Conservation (phyloP, 306 rosid genomes). For the Lathyrus tuberosus region DNA sequence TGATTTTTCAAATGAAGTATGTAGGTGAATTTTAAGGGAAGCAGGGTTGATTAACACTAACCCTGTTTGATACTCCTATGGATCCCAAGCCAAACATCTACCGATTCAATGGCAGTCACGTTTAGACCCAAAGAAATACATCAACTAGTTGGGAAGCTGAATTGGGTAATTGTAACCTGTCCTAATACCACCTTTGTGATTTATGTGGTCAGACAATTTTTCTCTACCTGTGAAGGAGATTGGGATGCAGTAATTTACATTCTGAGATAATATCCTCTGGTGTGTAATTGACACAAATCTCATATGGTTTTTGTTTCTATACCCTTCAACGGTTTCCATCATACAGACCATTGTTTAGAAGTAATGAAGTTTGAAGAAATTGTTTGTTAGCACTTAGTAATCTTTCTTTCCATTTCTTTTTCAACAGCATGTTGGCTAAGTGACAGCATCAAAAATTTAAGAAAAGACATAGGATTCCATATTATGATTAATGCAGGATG, state of each 20-base stretch:
- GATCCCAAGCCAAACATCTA: background rate
- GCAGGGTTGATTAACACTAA: background rate
- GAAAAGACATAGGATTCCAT: constrained; percentile 1
- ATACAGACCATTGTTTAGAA: background rate
- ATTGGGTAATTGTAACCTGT: background rate
- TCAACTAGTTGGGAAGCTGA: background rate
- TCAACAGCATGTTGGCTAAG: background rate
- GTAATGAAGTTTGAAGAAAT: background rate
- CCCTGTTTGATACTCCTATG: background rate
- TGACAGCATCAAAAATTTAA: background rate
- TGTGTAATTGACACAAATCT: background rate
- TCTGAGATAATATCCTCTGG: background rate
- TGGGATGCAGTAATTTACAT: background rate
- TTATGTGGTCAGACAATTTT: no score
- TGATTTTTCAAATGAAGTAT: no score
- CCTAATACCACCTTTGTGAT: no score
- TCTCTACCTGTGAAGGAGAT: background rate
- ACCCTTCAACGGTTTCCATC: background rate
- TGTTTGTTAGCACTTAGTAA: background rate
- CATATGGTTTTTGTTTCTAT: background rate
- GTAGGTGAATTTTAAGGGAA: no score
- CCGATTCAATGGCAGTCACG: background rate
- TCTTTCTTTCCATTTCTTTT: background rate
- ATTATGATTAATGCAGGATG: constrained; percentile 21
- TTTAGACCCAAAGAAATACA: background rate